These are phyloP conservation scores for Colletotrichum theobromicola DNA, from an alignment of 2,329 filamentous ascomycete genomes.

Conservation along the genomic window DNA sequence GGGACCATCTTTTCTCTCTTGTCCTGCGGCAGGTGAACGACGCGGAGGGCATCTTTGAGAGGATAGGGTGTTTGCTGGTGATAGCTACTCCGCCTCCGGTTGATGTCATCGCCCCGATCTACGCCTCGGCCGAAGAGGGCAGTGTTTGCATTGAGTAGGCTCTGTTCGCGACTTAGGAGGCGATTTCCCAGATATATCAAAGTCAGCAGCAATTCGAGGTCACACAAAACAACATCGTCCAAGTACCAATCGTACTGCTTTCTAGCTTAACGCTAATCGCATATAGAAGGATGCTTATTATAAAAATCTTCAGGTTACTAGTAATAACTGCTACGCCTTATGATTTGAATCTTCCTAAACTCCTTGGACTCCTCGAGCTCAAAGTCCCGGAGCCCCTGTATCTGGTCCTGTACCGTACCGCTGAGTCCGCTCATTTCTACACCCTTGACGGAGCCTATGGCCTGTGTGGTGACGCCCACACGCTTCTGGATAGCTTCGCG, in stretches of 20 bases:
- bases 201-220: not conserved
- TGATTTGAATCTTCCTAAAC: not conserved
- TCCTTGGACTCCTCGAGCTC: conserved; percentile 24
- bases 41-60: not conserved
- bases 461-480: conserved; percentile 51
- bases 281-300: not conserved
- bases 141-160: not conserved
- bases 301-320: not conserved
- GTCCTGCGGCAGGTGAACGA: not conserved
- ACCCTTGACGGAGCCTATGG: conserved; percentile 54
- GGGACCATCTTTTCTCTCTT: not conserved
- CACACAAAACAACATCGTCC: not conserved
- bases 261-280: not conserved
- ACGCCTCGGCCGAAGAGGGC: not conserved
- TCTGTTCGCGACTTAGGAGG: not conserved
- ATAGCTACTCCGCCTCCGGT: not conserved
- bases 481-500: conserved; percentile 53
- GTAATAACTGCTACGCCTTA: not conserved
- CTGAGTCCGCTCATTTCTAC: conserved; percentile 56
- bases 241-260: not conserved
- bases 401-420: conserved; percentile 33
- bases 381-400: conserved; percentile 22
- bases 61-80: not conserved
- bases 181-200: not conserved
- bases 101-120: not conserved